Evolutionary conservation across 306 rosid genomes (phyloP).

Genomic region (Erythrophleum fordii): DNA sequence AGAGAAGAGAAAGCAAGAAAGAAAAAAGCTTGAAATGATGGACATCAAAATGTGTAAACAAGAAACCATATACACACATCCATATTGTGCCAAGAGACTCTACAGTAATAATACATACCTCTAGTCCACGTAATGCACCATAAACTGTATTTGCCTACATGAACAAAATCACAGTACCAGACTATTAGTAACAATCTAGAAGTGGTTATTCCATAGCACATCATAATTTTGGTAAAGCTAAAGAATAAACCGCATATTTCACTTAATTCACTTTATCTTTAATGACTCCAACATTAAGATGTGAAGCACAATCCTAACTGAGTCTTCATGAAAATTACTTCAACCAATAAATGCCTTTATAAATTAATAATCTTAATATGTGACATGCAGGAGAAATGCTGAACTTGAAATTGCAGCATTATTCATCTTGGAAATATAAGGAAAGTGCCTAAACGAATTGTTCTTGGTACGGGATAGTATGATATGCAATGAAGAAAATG

Average conservation of each 20-base stretch:
- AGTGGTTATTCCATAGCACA: conserved; percentile 18
- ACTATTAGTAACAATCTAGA: conserved; percentile 17
- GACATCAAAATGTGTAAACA: neutral
- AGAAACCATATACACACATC: neutral
- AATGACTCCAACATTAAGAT: neutral
- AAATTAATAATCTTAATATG: neutral
- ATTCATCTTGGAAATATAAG: conserved; percentile 4
- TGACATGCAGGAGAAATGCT: neutral
- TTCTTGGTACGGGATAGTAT: conserved; percentile 6
- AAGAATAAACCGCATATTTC: conserved; percentile 12
- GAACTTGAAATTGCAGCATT: neutral
- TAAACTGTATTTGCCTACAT: conserved; percentile 56
- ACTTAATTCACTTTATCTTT: conserved; percentile 31
- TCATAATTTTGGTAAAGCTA: neutral
- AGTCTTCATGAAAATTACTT: neutral
- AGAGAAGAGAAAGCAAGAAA: neutral
- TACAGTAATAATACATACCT: conserved; percentile 41
- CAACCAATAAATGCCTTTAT: neutral
- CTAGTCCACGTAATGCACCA: conserved; percentile 59
- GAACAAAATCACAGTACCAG: conserved; percentile 29
- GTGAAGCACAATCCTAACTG: conserved; percentile 18
- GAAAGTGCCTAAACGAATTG: neutral
- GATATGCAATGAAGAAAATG: neutral
- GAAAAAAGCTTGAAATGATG: conserved; percentile 18
- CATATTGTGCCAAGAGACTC: neutral